These are phyloP conservation scores for Lipomyces sp. DNA, from an alignment of 805 yeast genomes.

Conservation along the genomic window DNA sequence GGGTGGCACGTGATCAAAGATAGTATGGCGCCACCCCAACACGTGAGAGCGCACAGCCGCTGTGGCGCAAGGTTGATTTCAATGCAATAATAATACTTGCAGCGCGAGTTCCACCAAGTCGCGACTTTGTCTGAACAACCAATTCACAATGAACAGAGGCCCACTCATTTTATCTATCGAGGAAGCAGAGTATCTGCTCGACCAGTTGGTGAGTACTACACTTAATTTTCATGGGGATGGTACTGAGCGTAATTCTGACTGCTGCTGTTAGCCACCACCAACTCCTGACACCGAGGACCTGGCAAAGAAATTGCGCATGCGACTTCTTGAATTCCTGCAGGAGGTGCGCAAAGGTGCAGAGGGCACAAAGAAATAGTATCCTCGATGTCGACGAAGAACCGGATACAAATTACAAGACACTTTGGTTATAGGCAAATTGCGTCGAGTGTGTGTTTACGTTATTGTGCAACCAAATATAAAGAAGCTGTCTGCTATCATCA, in stretches of 20 bases:
- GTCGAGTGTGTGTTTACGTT: no score
- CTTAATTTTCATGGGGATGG: neutral
- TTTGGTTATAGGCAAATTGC: no score
- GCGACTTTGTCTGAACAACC: no score
- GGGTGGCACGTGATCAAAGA: neutral
- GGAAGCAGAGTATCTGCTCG: conserved; percentile 37
- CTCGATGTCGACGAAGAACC: neutral
- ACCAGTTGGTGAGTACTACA: conserved; percentile 31
- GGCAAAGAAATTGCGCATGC: conserved; percentile 29
- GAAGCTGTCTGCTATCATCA: neutral
- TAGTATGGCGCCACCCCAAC: neutral
- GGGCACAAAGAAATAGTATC: conserved; percentile 22
- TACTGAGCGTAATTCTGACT: neutral
- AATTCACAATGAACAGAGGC: conserved; percentile 33
- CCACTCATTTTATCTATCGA: conserved; percentile 34
- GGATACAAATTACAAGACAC: neutral
- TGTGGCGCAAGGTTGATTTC: no score
- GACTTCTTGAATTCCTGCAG: conserved; percentile 27
- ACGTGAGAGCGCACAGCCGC: no score
- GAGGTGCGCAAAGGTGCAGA: conserved; percentile 37
- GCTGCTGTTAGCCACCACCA: conserved; percentile 28
- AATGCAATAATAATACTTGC: no score
- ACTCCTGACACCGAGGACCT: conserved; percentile 19
- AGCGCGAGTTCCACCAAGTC: no score
- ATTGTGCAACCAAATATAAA: neutral